Percentiles rank a stretch among this genome's conserved stretches.
phyloP scores from a whole-genome alignment of 306 rosid genomes.

The Castanea mollissima region DNA sequence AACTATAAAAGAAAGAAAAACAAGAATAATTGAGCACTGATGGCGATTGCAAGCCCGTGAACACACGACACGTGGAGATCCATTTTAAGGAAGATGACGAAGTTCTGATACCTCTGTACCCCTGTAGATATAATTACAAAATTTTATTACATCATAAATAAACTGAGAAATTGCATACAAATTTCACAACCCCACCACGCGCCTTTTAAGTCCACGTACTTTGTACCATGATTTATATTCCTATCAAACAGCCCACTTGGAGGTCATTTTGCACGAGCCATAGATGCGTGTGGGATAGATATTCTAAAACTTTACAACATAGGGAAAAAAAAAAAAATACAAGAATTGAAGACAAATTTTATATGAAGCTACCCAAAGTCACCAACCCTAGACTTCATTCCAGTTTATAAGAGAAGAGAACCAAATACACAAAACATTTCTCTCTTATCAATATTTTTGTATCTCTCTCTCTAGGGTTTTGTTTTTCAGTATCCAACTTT shows the following conservation, averaged over 20 bases:
- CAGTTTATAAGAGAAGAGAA: slow-evolving; percentile 29
- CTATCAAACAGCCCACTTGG: not conserved
- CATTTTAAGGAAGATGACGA: slow-evolving; percentile 54
- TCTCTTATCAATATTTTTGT: slow-evolving; percentile 2
- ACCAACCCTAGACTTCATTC: slow-evolving; percentile 51
- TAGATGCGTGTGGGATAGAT: not conserved
- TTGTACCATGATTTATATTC: not conserved
- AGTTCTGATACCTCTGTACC: slow-evolving; percentile 29
- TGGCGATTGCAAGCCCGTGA: slow-evolving; percentile 16
- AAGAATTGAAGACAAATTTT: slow-evolving; percentile 22
- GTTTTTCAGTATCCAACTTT: slow-evolving; percentile 46
- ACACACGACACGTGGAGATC: slow-evolving; percentile 40
- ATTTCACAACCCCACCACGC: slow-evolving; percentile 5
- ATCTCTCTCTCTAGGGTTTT: slow-evolving; percentile 41
- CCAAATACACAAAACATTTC: not conserved
- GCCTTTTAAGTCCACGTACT: not conserved
- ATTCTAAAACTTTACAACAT: not conserved
- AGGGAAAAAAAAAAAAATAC: slow-evolving; percentile 29
- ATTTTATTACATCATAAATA: slow-evolving; percentile 3
- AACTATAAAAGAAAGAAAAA: not conserved
- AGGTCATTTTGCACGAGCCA: not conserved
- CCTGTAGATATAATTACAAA: slow-evolving; percentile 30
- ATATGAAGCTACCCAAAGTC: slow-evolving; percentile 22
- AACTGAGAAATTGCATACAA: not conserved
- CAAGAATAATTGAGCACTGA: not conserved